Evolutionary conservation across 164 flowering plant species (phyloP).

Genomic region (Vitis riparia): DNA sequence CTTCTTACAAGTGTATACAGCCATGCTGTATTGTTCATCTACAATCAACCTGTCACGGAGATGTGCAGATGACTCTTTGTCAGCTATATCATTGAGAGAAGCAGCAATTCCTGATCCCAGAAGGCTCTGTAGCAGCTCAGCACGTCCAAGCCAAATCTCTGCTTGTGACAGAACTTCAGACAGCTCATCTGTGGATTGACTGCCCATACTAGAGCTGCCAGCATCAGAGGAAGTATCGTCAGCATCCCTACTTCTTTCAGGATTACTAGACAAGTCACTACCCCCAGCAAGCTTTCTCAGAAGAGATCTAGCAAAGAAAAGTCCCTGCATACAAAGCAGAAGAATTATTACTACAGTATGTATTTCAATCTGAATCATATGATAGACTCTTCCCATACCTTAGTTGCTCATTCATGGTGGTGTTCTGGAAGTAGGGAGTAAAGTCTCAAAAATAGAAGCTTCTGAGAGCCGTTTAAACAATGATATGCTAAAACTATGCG

Average conservation of each 20-base stretch:
- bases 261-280: conserved; percentile 58
- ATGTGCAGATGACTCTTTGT: conserved; percentile 80
- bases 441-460: no score
- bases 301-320: conserved; percentile 70
- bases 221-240: conserved; percentile 97
- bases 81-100: conserved; percentile 94
- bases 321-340: conserved; percentile 49
- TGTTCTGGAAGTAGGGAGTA: no score
- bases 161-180: conserved; percentile 78
- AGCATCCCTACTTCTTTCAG: conserved; percentile 70
- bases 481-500: no score
- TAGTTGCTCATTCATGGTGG: background rate
- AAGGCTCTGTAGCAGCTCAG: conserved; percentile 97
- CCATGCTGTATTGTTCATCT: conserved; percentile 97
- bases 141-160: conserved; percentile 88
- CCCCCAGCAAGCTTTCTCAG: conserved; percentile 74
- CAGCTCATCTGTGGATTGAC: conserved; percentile 81
- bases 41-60: conserved; percentile 85
- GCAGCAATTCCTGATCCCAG: conserved; percentile 95
- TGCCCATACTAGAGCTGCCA: conserved; percentile 89
- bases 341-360: background rate
- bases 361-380: background rate
- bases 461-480: no score
- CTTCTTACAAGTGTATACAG: conserved; percentile 94
- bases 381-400: background rate